phyloP scores from a whole-genome alignment of 441 rosid species.

The Croton setiger region DNA sequence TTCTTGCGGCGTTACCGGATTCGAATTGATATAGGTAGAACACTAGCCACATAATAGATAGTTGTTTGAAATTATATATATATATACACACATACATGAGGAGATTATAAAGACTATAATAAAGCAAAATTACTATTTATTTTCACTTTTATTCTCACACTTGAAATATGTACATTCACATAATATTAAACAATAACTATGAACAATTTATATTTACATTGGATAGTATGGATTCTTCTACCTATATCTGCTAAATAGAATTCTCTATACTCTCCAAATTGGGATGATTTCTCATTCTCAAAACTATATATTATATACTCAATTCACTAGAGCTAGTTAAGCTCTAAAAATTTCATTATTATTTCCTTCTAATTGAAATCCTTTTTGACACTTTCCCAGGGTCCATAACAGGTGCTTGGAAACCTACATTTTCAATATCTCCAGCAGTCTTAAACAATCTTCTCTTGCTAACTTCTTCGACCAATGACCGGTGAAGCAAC shows the following conservation, averaged over 20 bases:
- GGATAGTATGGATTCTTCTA: neutral
- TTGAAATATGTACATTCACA: neutral
- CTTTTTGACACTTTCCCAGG: slow-evolving; percentile 21
- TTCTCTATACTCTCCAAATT: neutral
- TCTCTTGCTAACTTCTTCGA: slow-evolving; percentile 63
- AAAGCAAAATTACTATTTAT: neutral
- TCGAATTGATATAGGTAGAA: no score
- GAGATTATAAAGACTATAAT: no score
- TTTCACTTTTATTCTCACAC: neutral
- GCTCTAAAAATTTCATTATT: no score
- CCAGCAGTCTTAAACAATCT: slow-evolving; percentile 69
- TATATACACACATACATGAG: no score
- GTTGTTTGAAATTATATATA: no score
- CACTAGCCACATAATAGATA: no score
- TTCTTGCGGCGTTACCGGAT: slow-evolving; percentile 41
- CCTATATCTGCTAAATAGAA: neutral
- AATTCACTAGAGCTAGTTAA: no score
- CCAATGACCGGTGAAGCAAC: slow-evolving; percentile 49
- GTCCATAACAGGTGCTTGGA: slow-evolving; percentile 49
- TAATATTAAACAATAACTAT: no score
- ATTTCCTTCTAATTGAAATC: slow-evolving; percentile 30
- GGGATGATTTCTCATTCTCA: no score
- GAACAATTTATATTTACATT: neutral
- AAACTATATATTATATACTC: no score
- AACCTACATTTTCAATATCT: slow-evolving; percentile 68